Base-by-base conservation (phyloP, 768 basidiomycete species). In the Sarcodon aspratus region DNA sequence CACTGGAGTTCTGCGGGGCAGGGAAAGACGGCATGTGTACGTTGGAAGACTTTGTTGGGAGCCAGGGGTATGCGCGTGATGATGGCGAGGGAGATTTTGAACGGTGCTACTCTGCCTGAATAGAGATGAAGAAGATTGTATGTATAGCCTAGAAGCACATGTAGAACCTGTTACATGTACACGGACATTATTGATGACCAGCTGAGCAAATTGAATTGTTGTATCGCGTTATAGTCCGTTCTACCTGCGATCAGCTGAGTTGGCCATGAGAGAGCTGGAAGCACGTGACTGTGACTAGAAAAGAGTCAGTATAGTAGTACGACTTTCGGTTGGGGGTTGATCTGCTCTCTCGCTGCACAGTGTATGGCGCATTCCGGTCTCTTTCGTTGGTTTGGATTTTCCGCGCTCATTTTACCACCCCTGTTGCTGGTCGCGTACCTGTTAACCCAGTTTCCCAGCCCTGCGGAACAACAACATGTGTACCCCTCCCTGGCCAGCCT, bases 71-170 rank as follows among this genome's bases (percentile, higher is more conserved):
- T 58, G 75, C 88, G 1, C 69, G 74, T 54, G 70, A 70, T 35
- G 71, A 81, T 50, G 90, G 87, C 0, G 69, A 75, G 3, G 86
- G 86, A 2, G 82, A 86, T 57, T 88, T 79, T 63, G 77, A 78
- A 55, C 76, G 63, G 57, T 87, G 85, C 45, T 60, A 57, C 50
- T 27, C 21, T 5, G 5, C 21, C 21, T 27, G 21, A 27, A 27
- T 5, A 5, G 21, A 27, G 21, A 27, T 27, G 2, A 5, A 27
- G 21, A 27, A 27, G 21, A 27, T 27, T 27, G 21, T 3, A 27
- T 27, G 21, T 27, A 27, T 27, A 27, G 5, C 21, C 21, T 27
- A 27, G 21, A 5, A 5, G 21, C 21, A 27, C 5, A 27, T 27
- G 21, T 27, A 27, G 21, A 27, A 27, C 21, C 21, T 27, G 21